Conservation (phyloP, 2,329 filamentous ascomycete species). For the Zymoseptoria passerinii region DNA sequence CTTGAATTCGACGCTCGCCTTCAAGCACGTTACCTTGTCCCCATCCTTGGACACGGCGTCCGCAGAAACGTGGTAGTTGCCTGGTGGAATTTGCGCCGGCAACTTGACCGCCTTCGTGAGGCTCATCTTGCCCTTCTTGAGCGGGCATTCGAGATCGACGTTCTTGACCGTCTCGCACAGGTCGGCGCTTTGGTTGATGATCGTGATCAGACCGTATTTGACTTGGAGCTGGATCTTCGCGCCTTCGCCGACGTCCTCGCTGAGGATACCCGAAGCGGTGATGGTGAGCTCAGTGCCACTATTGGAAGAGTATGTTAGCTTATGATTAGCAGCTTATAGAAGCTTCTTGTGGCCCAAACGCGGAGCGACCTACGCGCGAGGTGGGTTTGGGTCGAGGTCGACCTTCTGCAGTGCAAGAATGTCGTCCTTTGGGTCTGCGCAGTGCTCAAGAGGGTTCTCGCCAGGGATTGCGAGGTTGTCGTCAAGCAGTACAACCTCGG, state of each 20-base stretch:
- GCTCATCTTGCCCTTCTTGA: conserved; percentile 64
- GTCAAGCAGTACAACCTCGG: conserved; percentile 14
- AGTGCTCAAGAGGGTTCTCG: conserved; percentile 77
- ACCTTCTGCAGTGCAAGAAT: conserved; percentile 70
- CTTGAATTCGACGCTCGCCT: conserved; percentile 61
- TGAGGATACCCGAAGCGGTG: conserved; percentile 67
- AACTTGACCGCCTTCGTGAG: conserved; percentile 77
- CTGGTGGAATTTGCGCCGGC: conserved; percentile 79
- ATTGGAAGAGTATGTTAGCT: conserved; percentile 40
- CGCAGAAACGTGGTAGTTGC: conserved; percentile 80
- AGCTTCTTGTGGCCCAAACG: not conserved
- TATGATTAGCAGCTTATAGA: not conserved
- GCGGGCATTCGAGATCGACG: conserved; percentile 80
- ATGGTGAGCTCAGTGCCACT: conserved; percentile 65
- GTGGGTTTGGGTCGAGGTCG: conserved; percentile 78
- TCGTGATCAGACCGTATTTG: conserved; percentile 87
- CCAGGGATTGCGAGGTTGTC: conserved; percentile 63
- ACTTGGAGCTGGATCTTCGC: conserved; percentile 77
- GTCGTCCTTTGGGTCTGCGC: conserved; percentile 59
- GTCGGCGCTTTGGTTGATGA: conserved; percentile 72
- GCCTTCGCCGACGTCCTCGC: conserved; percentile 63
- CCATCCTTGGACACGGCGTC: conserved; percentile 71
- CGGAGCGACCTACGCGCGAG: conserved; percentile 55
- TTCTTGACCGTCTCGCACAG: conserved; percentile 85
- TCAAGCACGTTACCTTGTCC: conserved; percentile 76